A percentile compares a stretch with the other conserved stretches of the same genome.
phyloP scores from a whole-genome alignment of 1,284 basidiomycete species.

The Trametes polyzona region DNA sequence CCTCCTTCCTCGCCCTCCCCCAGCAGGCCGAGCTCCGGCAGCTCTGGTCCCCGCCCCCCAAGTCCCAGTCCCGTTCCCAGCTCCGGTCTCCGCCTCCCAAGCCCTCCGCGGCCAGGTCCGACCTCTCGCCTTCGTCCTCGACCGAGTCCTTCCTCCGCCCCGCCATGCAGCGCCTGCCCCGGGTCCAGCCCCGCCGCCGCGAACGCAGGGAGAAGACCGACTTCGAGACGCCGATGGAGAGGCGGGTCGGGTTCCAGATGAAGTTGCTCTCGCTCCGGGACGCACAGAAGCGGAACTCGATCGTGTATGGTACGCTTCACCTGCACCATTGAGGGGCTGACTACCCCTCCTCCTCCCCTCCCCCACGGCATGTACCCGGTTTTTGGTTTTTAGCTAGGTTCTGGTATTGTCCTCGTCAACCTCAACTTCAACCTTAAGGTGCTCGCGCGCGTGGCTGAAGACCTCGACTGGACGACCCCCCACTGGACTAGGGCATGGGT shows the following conservation, averaged over 20 bases:
- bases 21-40: background rate
- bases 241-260: background rate
- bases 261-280: background rate
- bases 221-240: background rate
- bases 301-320: constrained; percentile 3
- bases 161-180: background rate
- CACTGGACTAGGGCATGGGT: background rate
- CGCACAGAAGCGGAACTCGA: background rate
- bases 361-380: too few species aligned
- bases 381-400: background rate
- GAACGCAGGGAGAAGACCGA: background rate
- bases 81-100: background rate
- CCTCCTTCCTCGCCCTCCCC: background rate
- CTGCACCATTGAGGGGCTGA: background rate
- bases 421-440: background rate
- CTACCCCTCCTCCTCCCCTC: background rate
- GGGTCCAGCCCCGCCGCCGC: background rate
- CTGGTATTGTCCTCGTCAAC: background rate
- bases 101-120: background rate
- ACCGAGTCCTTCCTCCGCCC: background rate
- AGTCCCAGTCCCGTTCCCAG: background rate
- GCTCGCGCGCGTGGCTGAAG: constrained; percentile 7
- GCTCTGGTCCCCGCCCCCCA: background rate
- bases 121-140: background rate
- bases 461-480: background rate